phyloP scores from a whole-genome alignment of 331 rosid species.

The Quercus phellos region DNA sequence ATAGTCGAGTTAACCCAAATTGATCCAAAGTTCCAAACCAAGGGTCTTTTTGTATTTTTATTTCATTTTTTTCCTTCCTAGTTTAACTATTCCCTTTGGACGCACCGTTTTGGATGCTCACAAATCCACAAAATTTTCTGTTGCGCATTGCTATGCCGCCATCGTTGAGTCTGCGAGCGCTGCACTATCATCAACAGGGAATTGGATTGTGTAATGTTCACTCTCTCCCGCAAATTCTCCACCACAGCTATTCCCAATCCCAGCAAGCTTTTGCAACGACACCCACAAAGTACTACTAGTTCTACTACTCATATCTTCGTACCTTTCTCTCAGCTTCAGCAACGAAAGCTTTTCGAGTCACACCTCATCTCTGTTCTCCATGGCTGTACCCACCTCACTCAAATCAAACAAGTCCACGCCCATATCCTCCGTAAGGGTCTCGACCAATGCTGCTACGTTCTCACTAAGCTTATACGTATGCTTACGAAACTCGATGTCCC shows the following conservation, averaged over 20 bases:
- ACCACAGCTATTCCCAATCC: constrained; percentile 7
- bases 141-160: too few species aligned
- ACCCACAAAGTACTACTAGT: neutral
- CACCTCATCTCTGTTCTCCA: constrained; percentile 24
- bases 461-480: constrained; percentile 38
- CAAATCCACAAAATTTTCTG: too few species aligned
- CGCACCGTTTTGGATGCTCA: too few species aligned
- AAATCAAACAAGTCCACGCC: constrained; percentile 32
- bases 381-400: constrained; percentile 14
- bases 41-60: too few species aligned
- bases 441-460: constrained; percentile 25
- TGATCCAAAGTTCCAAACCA: too few species aligned
- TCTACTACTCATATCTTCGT: neutral
- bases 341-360: constrained; percentile 24
- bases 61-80: too few species aligned
- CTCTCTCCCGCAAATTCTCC: constrained; percentile 24
- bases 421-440: constrained; percentile 25
- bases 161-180: too few species aligned
- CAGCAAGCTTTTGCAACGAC: neutral
- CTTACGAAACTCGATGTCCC: constrained; percentile 27
- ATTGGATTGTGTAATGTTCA: constrained; percentile 18
- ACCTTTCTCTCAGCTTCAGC: constrained; percentile 15
- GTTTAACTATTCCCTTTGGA: too few species aligned
- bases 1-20: too few species aligned
- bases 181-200: neutral